Conservation (phyloP, 116 monocot species). For the Dioscorea cayenensis region DNA sequence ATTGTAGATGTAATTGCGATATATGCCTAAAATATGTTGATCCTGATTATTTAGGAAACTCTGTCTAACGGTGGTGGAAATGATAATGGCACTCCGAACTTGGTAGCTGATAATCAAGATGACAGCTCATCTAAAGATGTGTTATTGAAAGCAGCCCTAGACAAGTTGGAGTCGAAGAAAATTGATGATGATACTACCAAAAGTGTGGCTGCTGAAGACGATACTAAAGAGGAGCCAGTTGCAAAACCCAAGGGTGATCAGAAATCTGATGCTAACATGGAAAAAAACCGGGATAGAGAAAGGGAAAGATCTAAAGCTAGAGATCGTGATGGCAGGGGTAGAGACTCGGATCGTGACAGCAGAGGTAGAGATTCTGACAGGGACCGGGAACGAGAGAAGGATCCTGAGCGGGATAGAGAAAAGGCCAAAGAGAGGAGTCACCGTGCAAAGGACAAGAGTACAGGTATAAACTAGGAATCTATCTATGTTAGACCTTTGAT, state of each 20-base stretch:
- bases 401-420: conserved; percentile 38
- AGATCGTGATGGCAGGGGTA: conserved; percentile 54
- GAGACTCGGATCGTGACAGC: conserved; percentile 47
- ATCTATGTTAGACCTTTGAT: no score
- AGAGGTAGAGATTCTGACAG: conserved; percentile 53
- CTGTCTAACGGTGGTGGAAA: conserved; percentile 22
- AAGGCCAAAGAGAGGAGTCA: conserved; percentile 51
- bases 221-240: conserved; percentile 34
- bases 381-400: conserved; percentile 53
- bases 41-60: conserved; percentile 41
- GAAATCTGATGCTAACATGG: conserved; percentile 32
- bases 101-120: conserved; percentile 20
- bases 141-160: conserved; percentile 30
- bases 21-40: not conserved
- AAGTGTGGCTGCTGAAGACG: conserved; percentile 21
- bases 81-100: conserved; percentile 25
- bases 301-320: conserved; percentile 54
- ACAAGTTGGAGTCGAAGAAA: conserved; percentile 70
- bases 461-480: conserved; percentile 32
- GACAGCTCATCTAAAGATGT: conserved; percentile 35
- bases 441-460: conserved; percentile 52
- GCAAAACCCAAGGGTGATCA: conserved; percentile 33
- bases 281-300: conserved; percentile 63
- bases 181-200: conserved; percentile 45
- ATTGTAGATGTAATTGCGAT: not conserved